phyloP scores from a whole-genome alignment of 73 alveolate species.

The Symbiodinium natans region DNA sequence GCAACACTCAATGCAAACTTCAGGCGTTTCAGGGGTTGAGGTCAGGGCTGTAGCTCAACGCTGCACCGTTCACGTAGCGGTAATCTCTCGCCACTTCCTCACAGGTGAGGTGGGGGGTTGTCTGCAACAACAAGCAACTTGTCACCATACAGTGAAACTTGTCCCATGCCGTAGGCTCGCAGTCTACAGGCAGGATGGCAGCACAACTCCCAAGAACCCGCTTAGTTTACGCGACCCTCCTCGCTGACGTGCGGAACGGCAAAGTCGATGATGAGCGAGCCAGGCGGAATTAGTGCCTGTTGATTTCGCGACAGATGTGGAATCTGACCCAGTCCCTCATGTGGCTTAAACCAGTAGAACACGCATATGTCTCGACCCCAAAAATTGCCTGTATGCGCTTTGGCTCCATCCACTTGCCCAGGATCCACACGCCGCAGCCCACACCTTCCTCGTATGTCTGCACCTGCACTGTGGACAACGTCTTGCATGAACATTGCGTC shows the following conservation, averaged over 20 bases:
- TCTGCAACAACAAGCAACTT: too few species aligned
- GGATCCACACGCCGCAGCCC: constrained; percentile 84
- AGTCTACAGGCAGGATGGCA: too few species aligned
- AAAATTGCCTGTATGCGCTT: constrained; percentile 70
- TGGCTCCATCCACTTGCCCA: constrained; percentile 93
- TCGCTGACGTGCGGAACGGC: constrained; percentile 92
- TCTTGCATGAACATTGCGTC: too few species aligned
- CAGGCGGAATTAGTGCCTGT: constrained; percentile 79
- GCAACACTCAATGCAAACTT: too few species aligned
- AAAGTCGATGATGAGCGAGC: constrained; percentile 57
- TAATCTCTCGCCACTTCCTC: constrained; percentile 74
- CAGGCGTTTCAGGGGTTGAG: too few species aligned
- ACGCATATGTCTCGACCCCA: background rate
- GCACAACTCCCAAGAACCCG: too few species aligned
- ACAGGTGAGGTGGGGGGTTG: too few species aligned
- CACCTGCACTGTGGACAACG: constrained; percentile 27
- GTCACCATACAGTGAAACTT: too few species aligned
- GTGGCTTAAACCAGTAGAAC: background rate
- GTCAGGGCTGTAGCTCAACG: constrained; percentile 69
- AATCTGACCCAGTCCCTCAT: background rate
- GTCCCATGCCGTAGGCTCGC: too few species aligned
- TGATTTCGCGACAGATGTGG: background rate
- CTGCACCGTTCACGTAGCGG: constrained; percentile 85
- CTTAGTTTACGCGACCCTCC: too few species aligned
- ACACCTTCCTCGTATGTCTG: constrained; percentile 90